These are phyloP conservation scores for Ganoderma lingzhi DNA, from an alignment of 1,284 basidiomycete genomes.

Conservation along the genomic window DNA sequence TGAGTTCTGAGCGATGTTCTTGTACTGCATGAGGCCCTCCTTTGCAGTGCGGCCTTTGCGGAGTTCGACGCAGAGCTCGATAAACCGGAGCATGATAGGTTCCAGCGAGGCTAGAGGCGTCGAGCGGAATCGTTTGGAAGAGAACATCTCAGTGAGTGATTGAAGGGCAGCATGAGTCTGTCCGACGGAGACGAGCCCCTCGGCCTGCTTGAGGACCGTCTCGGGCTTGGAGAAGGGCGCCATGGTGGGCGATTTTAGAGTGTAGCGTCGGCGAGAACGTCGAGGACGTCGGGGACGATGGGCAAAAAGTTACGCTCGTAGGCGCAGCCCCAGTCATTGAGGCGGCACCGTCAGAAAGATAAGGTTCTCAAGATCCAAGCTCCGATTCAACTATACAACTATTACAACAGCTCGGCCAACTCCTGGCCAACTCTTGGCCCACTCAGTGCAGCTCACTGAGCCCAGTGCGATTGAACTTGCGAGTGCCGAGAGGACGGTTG, in stretches of 20 bases:
- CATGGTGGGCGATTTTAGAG: conserved; percentile 53
- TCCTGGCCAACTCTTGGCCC: no score
- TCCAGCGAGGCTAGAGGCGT: conserved; percentile 92
- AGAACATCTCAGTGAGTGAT: conserved; percentile 91
- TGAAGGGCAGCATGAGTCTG: conserved; percentile 90
- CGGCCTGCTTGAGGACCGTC: conserved; percentile 91
- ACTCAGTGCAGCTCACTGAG: no score
- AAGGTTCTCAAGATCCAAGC: conserved; percentile 4
- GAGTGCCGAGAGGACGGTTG: no score
- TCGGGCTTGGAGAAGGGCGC: conserved; percentile 92
- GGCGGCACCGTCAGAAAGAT: conserved; percentile 6
- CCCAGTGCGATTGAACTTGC: no score
- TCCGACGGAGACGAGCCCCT: conserved; percentile 91
- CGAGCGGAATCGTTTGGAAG: conserved; percentile 93
- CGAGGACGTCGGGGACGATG: conserved; percentile 26
- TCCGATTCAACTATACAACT: background rate
- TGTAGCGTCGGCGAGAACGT: conserved; percentile 19
- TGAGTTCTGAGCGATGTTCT: conserved; percentile 95
- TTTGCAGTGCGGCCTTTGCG: conserved; percentile 94
- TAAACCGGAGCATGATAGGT: conserved; percentile 93
- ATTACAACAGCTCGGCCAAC: no score
- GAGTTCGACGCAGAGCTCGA: conserved; percentile 97
- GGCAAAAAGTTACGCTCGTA: conserved; percentile 24
- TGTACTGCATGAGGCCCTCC: conserved; percentile 96
- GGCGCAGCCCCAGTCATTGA: background rate